phyloP scores from a whole-genome alignment of 2,329 filamentous ascomycete genomes.

The Penicillium palitans region DNA sequence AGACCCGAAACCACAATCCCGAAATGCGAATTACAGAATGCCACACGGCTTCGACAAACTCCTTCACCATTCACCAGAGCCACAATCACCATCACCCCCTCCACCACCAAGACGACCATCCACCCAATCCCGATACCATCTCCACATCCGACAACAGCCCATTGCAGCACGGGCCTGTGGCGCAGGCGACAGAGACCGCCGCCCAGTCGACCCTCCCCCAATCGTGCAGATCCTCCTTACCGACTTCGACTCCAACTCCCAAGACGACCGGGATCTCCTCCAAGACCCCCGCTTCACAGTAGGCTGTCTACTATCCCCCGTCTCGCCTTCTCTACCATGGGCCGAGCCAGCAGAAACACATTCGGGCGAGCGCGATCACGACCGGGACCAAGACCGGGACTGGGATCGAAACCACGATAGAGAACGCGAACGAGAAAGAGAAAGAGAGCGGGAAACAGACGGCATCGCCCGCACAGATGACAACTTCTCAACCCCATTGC shows the following conservation, averaged over 20 bases:
- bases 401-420: conserved; percentile 5
- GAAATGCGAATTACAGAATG: conserved; percentile 29
- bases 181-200: conserved; percentile 49
- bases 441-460: conserved; percentile 16
- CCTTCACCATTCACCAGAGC: conserved; percentile 33
- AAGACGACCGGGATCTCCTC: conserved; percentile 41
- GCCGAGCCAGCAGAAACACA: conserved; percentile 18
- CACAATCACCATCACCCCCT: conserved; percentile 26
- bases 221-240: conserved; percentile 49
- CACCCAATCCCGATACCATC: conserved; percentile 36
- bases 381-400: conserved; percentile 6
- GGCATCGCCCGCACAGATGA: conserved; percentile 23
- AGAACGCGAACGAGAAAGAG: conserved; percentile 8
- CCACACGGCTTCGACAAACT: conserved; percentile 42
- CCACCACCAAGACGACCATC: conserved; percentile 25
- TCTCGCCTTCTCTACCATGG: conserved; percentile 21
- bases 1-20: conserved; percentile 14
- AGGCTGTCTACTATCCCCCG: conserved; percentile 46
- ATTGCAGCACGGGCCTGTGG: conserved; percentile 49
- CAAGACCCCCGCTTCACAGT: conserved; percentile 45
- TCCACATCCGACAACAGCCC: conserved; percentile 50
- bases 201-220: conserved; percentile 49
- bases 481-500: conserved; percentile 29
- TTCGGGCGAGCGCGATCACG: conserved; percentile 6
- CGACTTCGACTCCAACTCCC: conserved; percentile 44